phyloP scores from a whole-genome alignment of 140 eudicot genomes.

The Ambrosia hybrid region DNA sequence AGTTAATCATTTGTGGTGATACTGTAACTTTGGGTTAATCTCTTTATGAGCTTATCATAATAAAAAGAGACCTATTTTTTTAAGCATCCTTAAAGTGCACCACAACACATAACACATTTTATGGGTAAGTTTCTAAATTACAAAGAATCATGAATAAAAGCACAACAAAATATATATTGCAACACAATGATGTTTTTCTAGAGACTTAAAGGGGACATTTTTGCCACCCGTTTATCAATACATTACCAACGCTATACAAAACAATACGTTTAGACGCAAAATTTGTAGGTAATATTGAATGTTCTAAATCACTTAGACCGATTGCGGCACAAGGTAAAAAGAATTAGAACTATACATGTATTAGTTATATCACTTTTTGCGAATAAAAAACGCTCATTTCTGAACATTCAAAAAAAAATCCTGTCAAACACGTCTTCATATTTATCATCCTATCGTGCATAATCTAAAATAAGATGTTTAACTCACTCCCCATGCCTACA shows the following conservation, averaged over 20 bases:
- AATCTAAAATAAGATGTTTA: conserved; percentile 29
- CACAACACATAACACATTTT: not conserved
- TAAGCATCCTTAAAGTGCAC: no score
- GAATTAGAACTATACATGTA: conserved; percentile 33
- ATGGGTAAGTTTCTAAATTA: conserved; percentile 15
- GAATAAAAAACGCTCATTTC: conserved; percentile 12
- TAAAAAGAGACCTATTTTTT: no score
- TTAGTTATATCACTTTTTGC: conserved; percentile 11
- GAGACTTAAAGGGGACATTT: conserved; percentile 4
- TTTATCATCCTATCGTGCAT: conserved; percentile 15
- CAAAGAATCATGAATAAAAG: conserved; percentile 24
- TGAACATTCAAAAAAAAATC: conserved; percentile 6
- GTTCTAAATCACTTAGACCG: conserved; percentile 17
- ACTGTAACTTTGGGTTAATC: no score
- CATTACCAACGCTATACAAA: conserved; percentile 27
- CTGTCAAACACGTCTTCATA: not conserved
- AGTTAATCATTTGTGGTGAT: no score
- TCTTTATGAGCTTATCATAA: no score
- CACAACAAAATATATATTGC: conserved; percentile 5
- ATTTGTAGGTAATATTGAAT: conserved; percentile 11
- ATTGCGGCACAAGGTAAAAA: not conserved
- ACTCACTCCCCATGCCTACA: conserved; percentile 77
- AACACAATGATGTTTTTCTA: conserved; percentile 5
- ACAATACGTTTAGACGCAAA: conserved; percentile 8
- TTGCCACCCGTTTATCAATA: conserved; percentile 19